Evolutionary conservation across 208 protist species (phyloP).

Genomic region (Crithidia mellificae): DNA sequence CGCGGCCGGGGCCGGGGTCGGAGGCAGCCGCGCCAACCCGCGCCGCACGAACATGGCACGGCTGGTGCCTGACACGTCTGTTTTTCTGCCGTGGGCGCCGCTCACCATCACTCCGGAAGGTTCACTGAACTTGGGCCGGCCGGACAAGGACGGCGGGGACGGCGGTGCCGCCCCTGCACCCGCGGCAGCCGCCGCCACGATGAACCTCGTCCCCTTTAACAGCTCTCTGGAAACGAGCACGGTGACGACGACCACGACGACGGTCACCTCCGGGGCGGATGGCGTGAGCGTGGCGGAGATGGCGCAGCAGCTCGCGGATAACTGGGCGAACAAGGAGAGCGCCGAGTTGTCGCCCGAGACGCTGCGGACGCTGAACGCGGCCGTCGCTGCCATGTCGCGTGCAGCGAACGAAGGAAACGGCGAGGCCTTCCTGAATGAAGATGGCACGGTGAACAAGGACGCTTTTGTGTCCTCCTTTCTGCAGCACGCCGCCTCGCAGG

Average conservation of each 20-base stretch:
- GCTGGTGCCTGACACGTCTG: constrained; percentile 46
- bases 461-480: constrained; percentile 16
- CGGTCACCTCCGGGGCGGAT: constrained; percentile 10
- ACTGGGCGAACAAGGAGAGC: constrained; percentile 1
- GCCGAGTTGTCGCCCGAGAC: constrained; percentile 7
- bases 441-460: constrained; percentile 15
- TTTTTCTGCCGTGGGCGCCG: constrained; percentile 70
- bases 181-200: no score
- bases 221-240: constrained; percentile 31
- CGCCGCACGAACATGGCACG: not conserved
- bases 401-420: constrained; percentile 4
- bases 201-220: constrained; percentile 31
- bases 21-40: not conserved
- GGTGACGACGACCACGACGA: constrained; percentile 17
- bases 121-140: constrained; percentile 38
- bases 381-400: constrained; percentile 10
- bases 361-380: constrained; percentile 12
- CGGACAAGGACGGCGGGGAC: not conserved
- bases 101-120: constrained; percentile 61
- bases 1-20: not conserved
- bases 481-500: constrained; percentile 28
- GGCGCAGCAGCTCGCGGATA: constrained; percentile 19
- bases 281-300: constrained; percentile 6
- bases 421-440: constrained; percentile 9
- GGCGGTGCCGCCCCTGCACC: no score